Evolutionary conservation across 2,329 filamentous ascomycete genomes (phyloP).

Genomic region (Moelleriella libera): DNA sequence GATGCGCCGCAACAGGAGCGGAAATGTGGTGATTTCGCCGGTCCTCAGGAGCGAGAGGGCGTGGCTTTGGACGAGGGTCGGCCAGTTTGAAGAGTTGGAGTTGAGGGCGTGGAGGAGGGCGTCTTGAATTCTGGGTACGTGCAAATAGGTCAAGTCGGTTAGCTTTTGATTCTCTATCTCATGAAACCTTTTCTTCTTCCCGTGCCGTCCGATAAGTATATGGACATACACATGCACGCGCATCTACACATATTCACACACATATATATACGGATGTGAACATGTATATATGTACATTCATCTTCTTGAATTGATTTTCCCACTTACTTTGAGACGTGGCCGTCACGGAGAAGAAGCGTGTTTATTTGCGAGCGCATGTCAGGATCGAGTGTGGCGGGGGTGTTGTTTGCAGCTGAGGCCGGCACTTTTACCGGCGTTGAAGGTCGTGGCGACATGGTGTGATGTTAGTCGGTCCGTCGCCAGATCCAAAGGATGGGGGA

Average conservation of each 20-base stretch:
- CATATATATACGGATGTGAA: not conserved
- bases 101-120: conserved; percentile 47
- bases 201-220: too few species aligned
- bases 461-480: not conserved
- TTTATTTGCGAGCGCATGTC: conserved; percentile 52
- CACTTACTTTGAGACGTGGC: conserved; percentile 42
- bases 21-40: conserved; percentile 45
- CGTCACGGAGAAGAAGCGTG: conserved; percentile 39
- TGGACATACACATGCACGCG: too few species aligned
- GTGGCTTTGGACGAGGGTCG: conserved; percentile 43
- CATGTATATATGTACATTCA: too few species aligned
- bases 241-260: not conserved
- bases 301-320: too few species aligned
- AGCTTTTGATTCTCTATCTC: not conserved
- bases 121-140: conserved; percentile 42
- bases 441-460: conserved; percentile 28
- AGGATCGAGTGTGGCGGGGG: conserved; percentile 44
- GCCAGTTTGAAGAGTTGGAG: conserved; percentile 47
- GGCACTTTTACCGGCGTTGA: conserved; percentile 48
- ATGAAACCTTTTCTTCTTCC: not conserved
- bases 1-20: conserved; percentile 44
- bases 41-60: conserved; percentile 45
- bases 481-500: too few species aligned
- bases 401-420: conserved; percentile 42
- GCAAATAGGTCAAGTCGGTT: not conserved